Conservation (phyloP, 352 stramenopile species). For the Phytophthora meadii region DNA sequence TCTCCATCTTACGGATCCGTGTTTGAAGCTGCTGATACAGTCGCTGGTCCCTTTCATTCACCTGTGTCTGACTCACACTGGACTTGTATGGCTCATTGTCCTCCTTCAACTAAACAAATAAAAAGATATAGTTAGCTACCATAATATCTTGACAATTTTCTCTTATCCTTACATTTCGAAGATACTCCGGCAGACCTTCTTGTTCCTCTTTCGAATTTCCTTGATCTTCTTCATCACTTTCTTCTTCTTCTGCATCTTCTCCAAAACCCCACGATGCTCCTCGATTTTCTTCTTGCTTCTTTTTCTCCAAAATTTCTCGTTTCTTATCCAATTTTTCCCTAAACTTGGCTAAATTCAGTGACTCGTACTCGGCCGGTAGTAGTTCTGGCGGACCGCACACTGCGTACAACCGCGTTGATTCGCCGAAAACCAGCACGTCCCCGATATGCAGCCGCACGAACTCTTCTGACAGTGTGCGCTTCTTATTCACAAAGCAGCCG, state of each 20-base stretch:
- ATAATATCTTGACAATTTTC: not conserved
- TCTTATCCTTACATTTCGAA: constrained; percentile 57
- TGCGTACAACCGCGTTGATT: constrained; percentile 85
- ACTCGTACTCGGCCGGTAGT: constrained; percentile 79
- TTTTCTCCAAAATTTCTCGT: constrained; percentile 20
- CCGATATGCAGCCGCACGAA: constrained; percentile 79
- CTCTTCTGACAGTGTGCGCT: constrained; percentile 45
- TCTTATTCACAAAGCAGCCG: constrained; percentile 90
- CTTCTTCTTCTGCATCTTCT: constrained; percentile 74
- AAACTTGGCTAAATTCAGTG: constrained; percentile 48
- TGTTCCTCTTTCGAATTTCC: not conserved
- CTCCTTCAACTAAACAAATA: constrained; percentile 54
- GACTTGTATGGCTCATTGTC: constrained; percentile 61
- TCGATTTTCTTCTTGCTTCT: constrained; percentile 32
- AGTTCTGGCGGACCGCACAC: constrained; percentile 76
- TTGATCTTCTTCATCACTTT: constrained; percentile 38
- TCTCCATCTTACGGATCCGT: constrained; percentile 86
- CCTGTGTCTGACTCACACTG: constrained; percentile 45
- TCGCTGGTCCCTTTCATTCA: constrained; percentile 78
- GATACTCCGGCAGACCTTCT: constrained; percentile 71
- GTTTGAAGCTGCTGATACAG: constrained; percentile 82
- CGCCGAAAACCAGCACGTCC: constrained; percentile 89
- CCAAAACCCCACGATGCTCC: constrained; percentile 84
- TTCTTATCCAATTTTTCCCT: constrained; percentile 41
- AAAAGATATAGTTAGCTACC: constrained; percentile 5